phyloP scores from a whole-genome alignment of 2,329 filamentous ascomycete genomes.

The Ophiosphaerella korrae region DNA sequence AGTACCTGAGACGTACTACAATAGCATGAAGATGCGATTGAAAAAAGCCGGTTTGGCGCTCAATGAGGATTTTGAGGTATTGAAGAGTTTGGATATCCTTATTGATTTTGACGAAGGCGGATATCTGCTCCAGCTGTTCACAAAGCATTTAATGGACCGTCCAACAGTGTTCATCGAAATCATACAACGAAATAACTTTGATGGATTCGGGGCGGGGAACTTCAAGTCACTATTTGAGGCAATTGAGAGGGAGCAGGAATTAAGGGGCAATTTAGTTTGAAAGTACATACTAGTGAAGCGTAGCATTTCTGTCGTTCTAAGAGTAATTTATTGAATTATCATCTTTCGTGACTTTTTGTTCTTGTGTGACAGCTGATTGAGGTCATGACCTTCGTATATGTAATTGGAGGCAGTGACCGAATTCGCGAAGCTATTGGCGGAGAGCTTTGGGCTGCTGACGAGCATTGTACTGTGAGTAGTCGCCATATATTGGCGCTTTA shows the following conservation, averaged over 20 bases:
- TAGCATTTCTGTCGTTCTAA: not conserved
- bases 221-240: conserved; percentile 96
- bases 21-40: conserved; percentile 73
- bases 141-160: conserved; percentile 84
- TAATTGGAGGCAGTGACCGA: too few species aligned
- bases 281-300: not conserved
- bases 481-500: too few species aligned
- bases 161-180: conserved; percentile 97
- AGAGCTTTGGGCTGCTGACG: too few species aligned
- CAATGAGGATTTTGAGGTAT: conserved; percentile 77
- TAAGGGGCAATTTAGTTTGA: conserved; percentile 73
- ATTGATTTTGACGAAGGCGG: conserved; percentile 95
- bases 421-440: too few species aligned
- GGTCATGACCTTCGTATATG: too few species aligned
- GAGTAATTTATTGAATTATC: too few species aligned
- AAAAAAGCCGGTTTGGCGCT: conserved; percentile 66
- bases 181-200: conserved; percentile 88
- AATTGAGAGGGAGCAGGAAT: conserved; percentile 89
- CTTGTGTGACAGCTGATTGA: not conserved
- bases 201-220: conserved; percentile 92
- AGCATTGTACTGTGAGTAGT: too few species aligned
- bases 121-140: conserved; percentile 71
- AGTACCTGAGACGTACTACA: conserved; percentile 87
- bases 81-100: conserved; percentile 81
- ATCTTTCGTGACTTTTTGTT: too few species aligned